Base-by-base conservation (phyloP, 2,329 filamentous ascomycete genomes). In the Beauveria sp. region DNA sequence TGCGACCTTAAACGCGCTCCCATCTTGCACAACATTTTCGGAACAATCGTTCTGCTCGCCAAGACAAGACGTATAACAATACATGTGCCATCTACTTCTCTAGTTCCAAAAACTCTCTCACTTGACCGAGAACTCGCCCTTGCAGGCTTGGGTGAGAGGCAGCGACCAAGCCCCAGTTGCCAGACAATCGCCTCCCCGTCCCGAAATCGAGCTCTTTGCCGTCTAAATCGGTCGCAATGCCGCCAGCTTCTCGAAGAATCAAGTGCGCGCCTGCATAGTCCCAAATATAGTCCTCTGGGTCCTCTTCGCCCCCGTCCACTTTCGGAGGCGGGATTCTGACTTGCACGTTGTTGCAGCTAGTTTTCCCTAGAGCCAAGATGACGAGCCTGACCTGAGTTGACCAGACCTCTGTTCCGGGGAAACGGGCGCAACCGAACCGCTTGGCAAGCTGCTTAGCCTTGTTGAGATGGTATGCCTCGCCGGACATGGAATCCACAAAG, bases 331-430 rank as follows among this genome's bases (percentile, higher is more conserved):
- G 47, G 7, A 47, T 47, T 57, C 57, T 40, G 1, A 60, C 28
- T 22, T 59, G 57, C 22, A 52, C n/a, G 10, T 51, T 30, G n/a
- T 52, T 38, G 10, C 18, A 18, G 26, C 18, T 16, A 3, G 12
- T 14, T 5, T 34, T 34, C 10, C 38, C 57, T 16, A 60, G 47
- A 10, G 38, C 46, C 38, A 51, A 34, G 10, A 43, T 43, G 9
- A 51, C 18, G 30, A 47, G 51, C 10, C 55, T 30, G 3, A 62
- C 28, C 24, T 62, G 61, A 2, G 61, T 58, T 9, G 55, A 59
- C 61, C 54, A 58, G 14, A 58, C 47, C n/a, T 62, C 60, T 1
- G 50, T 62, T 12, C 28, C 43, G 9, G 60, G 60, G 38, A 52
- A 53, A 12, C 18, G 22, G 6, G 26, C n/a, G 18, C 53, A 56